Conservation (phyloP, 202 grass and related monocot genomes). For the Alloteropsis angusta region DNA sequence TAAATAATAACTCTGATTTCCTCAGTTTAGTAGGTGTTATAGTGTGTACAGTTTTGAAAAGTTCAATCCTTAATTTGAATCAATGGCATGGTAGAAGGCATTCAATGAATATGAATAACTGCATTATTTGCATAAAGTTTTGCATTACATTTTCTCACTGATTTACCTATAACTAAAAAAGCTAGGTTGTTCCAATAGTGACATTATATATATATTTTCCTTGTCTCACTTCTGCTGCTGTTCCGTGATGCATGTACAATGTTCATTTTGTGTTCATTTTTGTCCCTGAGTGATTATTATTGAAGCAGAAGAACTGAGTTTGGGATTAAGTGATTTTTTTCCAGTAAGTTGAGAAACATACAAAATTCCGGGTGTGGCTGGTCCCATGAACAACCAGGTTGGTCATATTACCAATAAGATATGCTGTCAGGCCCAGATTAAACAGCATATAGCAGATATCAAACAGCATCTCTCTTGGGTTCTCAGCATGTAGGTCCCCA, state of each 20-base stretch:
- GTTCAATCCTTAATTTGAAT: constrained; percentile 2
- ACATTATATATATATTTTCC: not conserved
- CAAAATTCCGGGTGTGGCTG: constrained; percentile 60
- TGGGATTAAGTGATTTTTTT: not conserved
- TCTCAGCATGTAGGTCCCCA: constrained; percentile 81
- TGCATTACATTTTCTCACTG: not conserved
- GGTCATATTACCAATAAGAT: constrained; percentile 81
- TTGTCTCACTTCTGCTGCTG: not conserved
- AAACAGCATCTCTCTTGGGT: constrained; percentile 69
- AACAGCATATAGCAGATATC: constrained; percentile 76
- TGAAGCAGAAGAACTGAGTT: not conserved
- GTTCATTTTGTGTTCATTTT: too few species aligned
- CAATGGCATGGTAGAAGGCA: not conserved
- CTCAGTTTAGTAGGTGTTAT: not conserved
- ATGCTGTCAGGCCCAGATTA: constrained; percentile 77
- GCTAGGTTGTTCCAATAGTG: not conserved
- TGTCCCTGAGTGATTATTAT: not conserved
- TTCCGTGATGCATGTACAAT: not conserved
- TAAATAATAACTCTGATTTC: not conserved
- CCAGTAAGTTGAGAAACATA: constrained; percentile 36
- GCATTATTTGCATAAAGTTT: not conserved
- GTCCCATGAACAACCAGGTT: constrained; percentile 84
- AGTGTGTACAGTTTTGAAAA: not conserved
- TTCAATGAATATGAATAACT: not conserved
- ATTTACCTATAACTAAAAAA: constrained; percentile 1